Base-by-base conservation (phyloP, 2,329 filamentous ascomycete genomes). In the Aspergillus sojae region DNA sequence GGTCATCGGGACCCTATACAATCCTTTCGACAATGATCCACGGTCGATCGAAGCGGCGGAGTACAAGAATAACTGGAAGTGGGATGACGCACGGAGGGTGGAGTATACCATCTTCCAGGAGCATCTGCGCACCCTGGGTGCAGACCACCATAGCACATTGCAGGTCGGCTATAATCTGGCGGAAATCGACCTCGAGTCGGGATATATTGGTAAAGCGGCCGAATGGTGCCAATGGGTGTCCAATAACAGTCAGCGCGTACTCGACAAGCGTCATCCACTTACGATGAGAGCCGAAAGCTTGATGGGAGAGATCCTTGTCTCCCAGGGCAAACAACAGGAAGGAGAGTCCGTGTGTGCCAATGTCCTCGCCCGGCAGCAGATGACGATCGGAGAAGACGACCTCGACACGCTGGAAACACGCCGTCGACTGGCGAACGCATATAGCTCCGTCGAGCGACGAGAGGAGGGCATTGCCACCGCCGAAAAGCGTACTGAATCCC, bases 171-270 rank as follows among this genome's bases (percentile, higher is more conserved):
- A 74, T 50, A 66, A 71, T 26, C 62, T 75, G 19, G 72, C 74
- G 0, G 68, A 72, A n/a, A 69, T 75, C 2, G 73, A 75, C 32
- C 58, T 74, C 1, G 68, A 71, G 21, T 64, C 68, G 0, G 65
- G 52, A 7, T 74, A 68, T 32, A 36, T 75, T 4, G 41, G 64
- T 7, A 75, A 75, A 59, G 69, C 72, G 14, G 62, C 57, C 11
- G 73, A 75, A 58, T 75, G 74, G 74, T 67, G 68, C 11, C 62
- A 71, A n/a, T 75, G 74, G 74, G 72, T 74, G 4, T 72, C 66
- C 1, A 68, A 66, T 12, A 74, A 73, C 26, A 62, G 65, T 5
- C 69, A 71, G 30, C 72, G 73, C 4, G 68, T 71, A 2, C 70
- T 74, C 45, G 71, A 70, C 19, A 59, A 64, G 19, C 69, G 68